These are phyloP conservation scores for Rhynchospora pubera DNA, from an alignment of 176 grass and related monocot species.

Conservation along the genomic window DNA sequence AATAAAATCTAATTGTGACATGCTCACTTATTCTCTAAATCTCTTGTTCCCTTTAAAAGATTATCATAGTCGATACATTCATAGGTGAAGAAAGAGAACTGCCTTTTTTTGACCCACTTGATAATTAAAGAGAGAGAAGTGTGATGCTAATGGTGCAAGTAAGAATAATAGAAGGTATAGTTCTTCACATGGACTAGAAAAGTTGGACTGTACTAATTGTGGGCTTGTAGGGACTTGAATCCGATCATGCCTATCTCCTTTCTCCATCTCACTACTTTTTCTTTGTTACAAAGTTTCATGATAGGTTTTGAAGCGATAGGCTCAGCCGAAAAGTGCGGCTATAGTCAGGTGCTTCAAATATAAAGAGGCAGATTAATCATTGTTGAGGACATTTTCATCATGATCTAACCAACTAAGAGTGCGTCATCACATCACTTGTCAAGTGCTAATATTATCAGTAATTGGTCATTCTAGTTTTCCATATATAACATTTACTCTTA, in stretches of 20 bases:
- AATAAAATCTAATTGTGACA: constrained; percentile 76
- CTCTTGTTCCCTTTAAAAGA: constrained; percentile 35
- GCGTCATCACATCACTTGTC: no score
- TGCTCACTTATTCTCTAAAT: constrained; percentile 73
- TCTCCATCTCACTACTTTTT: neutral
- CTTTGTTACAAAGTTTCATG: neutral
- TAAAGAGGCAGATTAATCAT: neutral
- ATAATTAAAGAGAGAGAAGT: constrained; percentile 12
- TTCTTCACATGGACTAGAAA: neutral
- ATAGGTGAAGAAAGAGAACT: constrained; percentile 40
- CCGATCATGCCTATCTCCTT: neutral
- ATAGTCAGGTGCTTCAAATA: neutral
- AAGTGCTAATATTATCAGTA: no score
- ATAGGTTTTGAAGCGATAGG: neutral
- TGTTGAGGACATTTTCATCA: no score
- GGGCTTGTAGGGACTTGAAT: constrained; percentile 12
- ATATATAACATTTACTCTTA: no score
- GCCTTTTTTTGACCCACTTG: constrained; percentile 56
- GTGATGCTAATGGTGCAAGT: constrained; percentile 24
- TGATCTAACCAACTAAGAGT: no score
- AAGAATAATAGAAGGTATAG: constrained; percentile 9
- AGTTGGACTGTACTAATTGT: constrained; percentile 12
- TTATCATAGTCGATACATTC: constrained; percentile 36
- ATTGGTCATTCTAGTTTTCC: no score
- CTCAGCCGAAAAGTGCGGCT: neutral